These are phyloP conservation scores for Tricholoma sp. DNA, from an alignment of 768 basidiomycete species.

Conservation along the genomic window DNA sequence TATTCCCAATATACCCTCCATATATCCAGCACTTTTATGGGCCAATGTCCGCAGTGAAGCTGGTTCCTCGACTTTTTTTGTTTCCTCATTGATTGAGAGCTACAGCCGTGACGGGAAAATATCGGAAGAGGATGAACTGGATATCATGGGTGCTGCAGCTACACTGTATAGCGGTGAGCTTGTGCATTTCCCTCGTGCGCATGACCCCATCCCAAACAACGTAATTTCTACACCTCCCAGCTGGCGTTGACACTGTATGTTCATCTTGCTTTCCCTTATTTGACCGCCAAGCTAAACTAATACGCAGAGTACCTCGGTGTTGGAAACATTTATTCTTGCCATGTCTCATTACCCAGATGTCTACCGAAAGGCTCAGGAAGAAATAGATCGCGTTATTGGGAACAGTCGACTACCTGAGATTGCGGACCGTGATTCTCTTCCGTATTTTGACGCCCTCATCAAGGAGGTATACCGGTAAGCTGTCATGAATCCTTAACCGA, in stretches of 20 bases:
- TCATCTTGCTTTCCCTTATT: too few species aligned
- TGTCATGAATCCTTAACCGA: background rate
- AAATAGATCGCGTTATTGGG: constrained; percentile 35
- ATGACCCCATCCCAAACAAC: too few species aligned
- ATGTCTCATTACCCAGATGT: constrained; percentile 32
- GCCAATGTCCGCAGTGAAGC: too few species aligned
- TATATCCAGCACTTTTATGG: too few species aligned
- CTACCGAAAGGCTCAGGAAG: constrained; percentile 31
- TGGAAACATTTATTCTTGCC: constrained; percentile 28
- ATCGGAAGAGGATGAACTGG: background rate
- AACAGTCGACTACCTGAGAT: constrained; percentile 28
- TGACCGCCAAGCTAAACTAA: background rate
- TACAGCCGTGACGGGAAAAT: background rate
- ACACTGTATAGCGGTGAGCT: background rate
- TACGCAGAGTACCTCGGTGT: background rate
- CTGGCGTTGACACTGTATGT: too few species aligned
- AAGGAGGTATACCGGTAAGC: background rate
- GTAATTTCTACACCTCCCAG: too few species aligned
- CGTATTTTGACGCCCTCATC: constrained; percentile 30
- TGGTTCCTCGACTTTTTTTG: background rate
- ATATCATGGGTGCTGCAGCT: background rate
- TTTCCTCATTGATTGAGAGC: background rate
- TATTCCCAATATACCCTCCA: too few species aligned
- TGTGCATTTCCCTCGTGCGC: background rate
- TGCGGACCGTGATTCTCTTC: constrained; percentile 24